These are phyloP conservation scores for Persicaria tinctoria DNA, from an alignment of 148 eudicot genomes.

Conservation along the genomic window DNA sequence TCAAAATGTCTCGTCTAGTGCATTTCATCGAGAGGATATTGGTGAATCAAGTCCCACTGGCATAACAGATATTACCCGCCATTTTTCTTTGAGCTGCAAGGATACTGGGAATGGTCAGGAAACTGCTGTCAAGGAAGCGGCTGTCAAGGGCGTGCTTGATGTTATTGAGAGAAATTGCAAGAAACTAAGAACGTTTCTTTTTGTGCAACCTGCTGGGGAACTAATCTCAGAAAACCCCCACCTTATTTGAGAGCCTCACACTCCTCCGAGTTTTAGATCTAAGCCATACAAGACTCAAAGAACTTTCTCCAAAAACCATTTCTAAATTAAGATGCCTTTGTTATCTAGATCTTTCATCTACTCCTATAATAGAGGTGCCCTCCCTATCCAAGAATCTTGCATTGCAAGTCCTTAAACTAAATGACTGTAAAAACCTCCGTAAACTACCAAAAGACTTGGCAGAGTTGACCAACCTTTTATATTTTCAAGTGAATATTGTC, in stretches of 20 bases:
- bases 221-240: background rate
- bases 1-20: background rate
- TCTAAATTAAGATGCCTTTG: background rate
- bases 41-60: background rate
- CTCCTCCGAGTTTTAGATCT: slow-evolving; percentile 1
- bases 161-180: background rate
- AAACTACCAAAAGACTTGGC: background rate
- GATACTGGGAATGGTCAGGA: background rate
- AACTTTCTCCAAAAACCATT: background rate
- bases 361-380: background rate
- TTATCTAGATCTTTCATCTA: background rate
- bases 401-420: slow-evolving; percentile 1
- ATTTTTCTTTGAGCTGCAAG: background rate
- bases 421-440: background rate
- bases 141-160: background rate
- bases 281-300: background rate
- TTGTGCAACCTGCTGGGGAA: background rate
- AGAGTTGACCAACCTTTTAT: background rate
- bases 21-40: background rate
- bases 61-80: background rate
- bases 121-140: background rate
- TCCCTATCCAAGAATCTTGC: background rate
- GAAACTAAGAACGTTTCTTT: background rate
- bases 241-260: background rate
- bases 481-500: background rate